These are phyloP conservation scores for Fraxinus velutina DNA, from an alignment of 305 asterid genomes.

Conservation along the genomic window DNA sequence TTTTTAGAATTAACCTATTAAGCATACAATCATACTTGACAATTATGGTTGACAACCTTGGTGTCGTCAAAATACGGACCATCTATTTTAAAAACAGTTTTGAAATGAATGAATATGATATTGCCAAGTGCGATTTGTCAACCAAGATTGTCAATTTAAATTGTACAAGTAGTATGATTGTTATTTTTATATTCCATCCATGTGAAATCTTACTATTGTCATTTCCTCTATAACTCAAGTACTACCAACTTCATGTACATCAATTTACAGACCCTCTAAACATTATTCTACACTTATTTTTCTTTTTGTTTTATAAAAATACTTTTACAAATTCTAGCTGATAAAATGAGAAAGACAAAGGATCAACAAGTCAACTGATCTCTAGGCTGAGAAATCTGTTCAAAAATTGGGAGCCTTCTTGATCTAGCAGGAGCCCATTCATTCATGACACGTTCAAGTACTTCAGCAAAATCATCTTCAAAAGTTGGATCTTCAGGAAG, in stretches of 20 bases:
- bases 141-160: too few relatives aligned
- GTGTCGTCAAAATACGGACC: too few relatives aligned
- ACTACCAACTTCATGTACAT: background rate
- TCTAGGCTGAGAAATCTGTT: conserved; percentile 36
- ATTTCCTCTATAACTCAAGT: background rate
- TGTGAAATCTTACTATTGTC: too few relatives aligned
- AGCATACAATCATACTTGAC: too few relatives aligned
- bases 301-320: too few relatives aligned
- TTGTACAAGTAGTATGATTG: too few relatives aligned
- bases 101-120: too few relatives aligned
- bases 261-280: background rate
- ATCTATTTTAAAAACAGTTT: too few relatives aligned
- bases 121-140: too few relatives aligned
- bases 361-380: conserved; percentile 36
- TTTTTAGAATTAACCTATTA: too few relatives aligned
- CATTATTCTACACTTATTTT: background rate
- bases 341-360: background rate
- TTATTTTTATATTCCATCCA: too few relatives aligned
- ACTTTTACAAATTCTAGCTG: background rate
- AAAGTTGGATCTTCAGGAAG: background rate
- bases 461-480: conserved; percentile 27
- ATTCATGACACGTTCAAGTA: conserved; percentile 29
- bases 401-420: conserved; percentile 46
- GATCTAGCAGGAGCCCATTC: conserved; percentile 41
- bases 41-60: too few relatives aligned